Conservation (phyloP, 139 green algal species). For the Pleodorina starrii region DNA sequence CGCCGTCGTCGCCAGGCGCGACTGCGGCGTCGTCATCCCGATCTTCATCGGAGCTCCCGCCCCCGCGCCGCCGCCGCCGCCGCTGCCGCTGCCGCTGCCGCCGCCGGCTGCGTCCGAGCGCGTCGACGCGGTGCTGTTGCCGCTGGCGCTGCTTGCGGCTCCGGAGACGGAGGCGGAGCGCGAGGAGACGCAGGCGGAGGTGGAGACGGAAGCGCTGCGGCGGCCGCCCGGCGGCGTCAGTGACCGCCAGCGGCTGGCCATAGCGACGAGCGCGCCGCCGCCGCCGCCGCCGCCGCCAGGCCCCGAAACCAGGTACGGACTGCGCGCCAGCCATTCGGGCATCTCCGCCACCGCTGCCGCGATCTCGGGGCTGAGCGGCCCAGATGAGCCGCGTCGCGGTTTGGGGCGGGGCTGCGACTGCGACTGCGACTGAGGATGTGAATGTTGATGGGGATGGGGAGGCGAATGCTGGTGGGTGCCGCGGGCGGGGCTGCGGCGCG, state of each 20-base stretch:
- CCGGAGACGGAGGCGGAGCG: neutral
- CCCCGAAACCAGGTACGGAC: slow-evolving; percentile 1
- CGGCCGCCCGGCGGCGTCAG: neutral
- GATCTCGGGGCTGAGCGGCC: neutral
- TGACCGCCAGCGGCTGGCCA: neutral
- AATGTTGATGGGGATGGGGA: neutral
- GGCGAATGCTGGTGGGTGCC: too few species aligned
- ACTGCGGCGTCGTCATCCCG: slow-evolving; percentile 2
- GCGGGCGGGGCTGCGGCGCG: too few species aligned
- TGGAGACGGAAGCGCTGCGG: neutral
- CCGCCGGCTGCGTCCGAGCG: neutral
- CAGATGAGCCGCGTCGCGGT: neutral
- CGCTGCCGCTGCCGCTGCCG: neutral
- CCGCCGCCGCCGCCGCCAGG: neutral
- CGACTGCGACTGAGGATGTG: neutral
- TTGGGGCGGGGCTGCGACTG: neutral
- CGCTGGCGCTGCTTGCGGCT: neutral
- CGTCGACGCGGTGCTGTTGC: neutral
- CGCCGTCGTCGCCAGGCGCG: neutral
- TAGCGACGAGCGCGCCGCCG: neutral
- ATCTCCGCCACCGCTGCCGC: neutral
- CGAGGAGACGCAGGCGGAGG: neutral
- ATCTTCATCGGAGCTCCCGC: neutral
- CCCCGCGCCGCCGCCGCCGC: neutral
- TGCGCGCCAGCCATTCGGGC: neutral